Evolutionary conservation across 306 rosid species (phyloP).

Genomic region (Fragaria iinumae): DNA sequence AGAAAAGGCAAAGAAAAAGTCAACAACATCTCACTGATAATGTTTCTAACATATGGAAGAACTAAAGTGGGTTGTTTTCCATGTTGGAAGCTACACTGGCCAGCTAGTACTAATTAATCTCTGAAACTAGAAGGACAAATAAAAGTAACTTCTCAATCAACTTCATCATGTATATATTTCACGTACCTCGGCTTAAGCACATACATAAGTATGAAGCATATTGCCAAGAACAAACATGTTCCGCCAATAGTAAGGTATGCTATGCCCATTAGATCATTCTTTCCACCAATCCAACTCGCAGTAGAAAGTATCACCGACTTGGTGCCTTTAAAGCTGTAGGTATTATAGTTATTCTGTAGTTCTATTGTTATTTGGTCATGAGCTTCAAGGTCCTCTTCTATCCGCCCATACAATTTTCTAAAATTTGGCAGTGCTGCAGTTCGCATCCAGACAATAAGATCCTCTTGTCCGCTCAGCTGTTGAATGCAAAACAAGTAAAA

Average conservation of each 20-base stretch:
- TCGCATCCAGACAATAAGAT: slow-evolving; percentile 96
- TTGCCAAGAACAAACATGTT: slow-evolving; percentile 54
- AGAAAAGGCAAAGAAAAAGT: neutral
- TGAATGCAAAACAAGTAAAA: slow-evolving; percentile 33
- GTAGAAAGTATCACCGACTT: slow-evolving; percentile 83
- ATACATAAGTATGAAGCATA: slow-evolving; percentile 63
- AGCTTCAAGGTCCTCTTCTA: slow-evolving; percentile 66
- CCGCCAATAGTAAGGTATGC: slow-evolving; percentile 68
- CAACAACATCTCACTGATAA: neutral
- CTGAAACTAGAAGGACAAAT: neutral
- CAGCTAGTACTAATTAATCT: neutral
- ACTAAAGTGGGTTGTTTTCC: neutral
- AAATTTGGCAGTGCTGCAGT: slow-evolving; percentile 79
- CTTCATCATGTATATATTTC: neutral
- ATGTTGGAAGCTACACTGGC: neutral
- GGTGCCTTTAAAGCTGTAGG: slow-evolving; percentile 68
- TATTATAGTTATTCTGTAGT: slow-evolving; percentile 79
- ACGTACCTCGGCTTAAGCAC: slow-evolving; percentile 74
- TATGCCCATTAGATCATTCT: slow-evolving; percentile 64
- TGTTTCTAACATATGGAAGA: neutral
- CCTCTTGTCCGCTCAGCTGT: slow-evolving; percentile 82
- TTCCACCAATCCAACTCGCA: slow-evolving; percentile 91
- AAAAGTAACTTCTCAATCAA: neutral
- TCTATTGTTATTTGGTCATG: slow-evolving; percentile 48
- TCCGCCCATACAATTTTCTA: slow-evolving; percentile 81